Conservation (phyloP, 495 filamentous ascomycete genomes). For the Lasiosphaeria hispida region DNA sequence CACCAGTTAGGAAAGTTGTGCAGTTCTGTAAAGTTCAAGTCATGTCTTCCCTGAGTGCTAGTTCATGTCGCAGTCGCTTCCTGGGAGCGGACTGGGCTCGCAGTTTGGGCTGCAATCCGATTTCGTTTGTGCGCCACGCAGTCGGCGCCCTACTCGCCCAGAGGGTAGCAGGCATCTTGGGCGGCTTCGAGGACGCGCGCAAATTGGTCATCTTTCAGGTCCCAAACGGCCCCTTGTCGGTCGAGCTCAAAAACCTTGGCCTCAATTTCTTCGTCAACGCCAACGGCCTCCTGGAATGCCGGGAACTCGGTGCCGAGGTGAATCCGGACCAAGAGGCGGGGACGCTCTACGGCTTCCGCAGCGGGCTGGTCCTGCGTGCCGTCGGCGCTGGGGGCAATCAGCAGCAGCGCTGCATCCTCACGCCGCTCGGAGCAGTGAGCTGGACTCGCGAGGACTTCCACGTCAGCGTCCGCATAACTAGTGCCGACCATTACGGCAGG, state of each 20-base stretch:
- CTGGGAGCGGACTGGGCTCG: too few species aligned
- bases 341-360: neutral
- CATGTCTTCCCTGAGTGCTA: too few species aligned
- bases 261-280: neutral
- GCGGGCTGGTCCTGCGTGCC: conserved; percentile 2
- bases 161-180: neutral
- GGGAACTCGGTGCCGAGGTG: conserved; percentile 4
- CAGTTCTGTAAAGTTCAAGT: too few species aligned
- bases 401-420: conserved; percentile 9
- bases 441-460: neutral
- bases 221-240: neutral
- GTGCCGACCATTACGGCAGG: neutral
- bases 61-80: too few species aligned
- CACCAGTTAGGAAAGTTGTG: too few species aligned
- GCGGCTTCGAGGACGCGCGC: neutral
- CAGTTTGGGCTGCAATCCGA: too few species aligned
- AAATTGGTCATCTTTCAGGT: neutral
- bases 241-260: neutral
- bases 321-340: conserved; percentile 10
- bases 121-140: too few species aligned
- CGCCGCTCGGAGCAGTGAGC: neutral
- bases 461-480: neutral
- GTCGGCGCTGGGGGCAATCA: neutral
- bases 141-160: too few species aligned
- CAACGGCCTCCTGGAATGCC: neutral